Conservation (phyloP, 2,329 filamentous ascomycete genomes). For the Ciborinia camelliae region DNA sequence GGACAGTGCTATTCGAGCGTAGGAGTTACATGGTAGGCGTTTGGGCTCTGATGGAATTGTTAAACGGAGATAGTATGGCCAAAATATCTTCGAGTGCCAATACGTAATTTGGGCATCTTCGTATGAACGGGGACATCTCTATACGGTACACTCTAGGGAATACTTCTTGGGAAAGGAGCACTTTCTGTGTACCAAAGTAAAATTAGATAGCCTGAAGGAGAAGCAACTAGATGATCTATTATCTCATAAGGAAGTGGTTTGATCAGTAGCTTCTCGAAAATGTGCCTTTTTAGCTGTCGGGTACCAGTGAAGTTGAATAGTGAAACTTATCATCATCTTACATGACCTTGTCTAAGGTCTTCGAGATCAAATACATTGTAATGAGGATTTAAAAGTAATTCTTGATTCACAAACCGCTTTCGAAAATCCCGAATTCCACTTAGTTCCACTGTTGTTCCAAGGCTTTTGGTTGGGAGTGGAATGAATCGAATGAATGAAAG, state of each 20-base stretch:
- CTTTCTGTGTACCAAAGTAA: not conserved
- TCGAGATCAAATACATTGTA: not conserved
- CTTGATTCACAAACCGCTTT: not conserved
- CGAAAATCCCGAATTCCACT: not conserved
- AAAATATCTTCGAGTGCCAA: not conserved
- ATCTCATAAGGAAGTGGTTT: not conserved
- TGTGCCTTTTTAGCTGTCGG: not conserved
- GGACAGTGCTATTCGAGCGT: conserved; percentile 14
- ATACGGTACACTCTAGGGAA: not conserved
- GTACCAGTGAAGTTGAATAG: not conserved
- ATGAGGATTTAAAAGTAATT: not conserved
- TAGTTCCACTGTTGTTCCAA: not conserved
- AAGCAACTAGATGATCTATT: not conserved
- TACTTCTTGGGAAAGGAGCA: not conserved
- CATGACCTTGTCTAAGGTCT: not conserved
- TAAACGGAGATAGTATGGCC: not conserved
- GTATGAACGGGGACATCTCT: not conserved
- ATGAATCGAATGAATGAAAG: not conserved
- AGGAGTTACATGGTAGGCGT: conserved; percentile 28
- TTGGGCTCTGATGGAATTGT: conserved; percentile 11
- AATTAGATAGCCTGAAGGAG: not conserved
- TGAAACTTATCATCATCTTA: not conserved
- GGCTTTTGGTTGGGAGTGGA: not conserved
- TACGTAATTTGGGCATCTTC: not conserved
- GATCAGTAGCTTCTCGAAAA: not conserved